Conservation (phyloP, 352 stramenopile genomes). For the Globisporangium viniferum region DNA sequence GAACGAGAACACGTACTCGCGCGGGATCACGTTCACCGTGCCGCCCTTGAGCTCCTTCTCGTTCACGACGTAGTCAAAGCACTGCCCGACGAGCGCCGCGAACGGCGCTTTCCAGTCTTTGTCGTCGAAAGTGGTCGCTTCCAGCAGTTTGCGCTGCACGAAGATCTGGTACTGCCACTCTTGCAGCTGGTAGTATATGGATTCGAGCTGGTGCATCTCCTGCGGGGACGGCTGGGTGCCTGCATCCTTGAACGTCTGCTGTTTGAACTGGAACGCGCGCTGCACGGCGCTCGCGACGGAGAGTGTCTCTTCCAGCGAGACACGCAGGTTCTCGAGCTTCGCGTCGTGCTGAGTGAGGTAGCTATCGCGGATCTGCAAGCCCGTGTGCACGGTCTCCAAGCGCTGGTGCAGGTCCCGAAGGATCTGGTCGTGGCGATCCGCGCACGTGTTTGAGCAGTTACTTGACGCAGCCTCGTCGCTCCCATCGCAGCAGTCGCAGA, state of each 20-base stretch:
- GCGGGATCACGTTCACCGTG: conserved; percentile 70
- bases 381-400: conserved; percentile 26
- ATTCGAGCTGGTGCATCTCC: conserved; percentile 36
- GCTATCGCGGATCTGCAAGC: conserved; percentile 16
- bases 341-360: conserved; percentile 25
- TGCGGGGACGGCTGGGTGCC: conserved; percentile 18
- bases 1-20: conserved; percentile 57
- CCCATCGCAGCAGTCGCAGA: conserved; percentile 98
- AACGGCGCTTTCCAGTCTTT: conserved; percentile 44
- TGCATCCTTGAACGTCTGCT: conserved; percentile 22
- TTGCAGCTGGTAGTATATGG: conserved; percentile 48
- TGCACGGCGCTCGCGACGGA: conserved; percentile 19
- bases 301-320: conserved; percentile 25
- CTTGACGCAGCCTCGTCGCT: conserved; percentile 76
- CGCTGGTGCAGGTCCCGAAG: conserved; percentile 20
- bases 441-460: conserved; percentile 44
- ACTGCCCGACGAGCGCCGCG: conserved; percentile 52
- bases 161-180: conserved; percentile 48
- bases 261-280: conserved; percentile 26
- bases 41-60: conserved; percentile 76
- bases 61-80: conserved; percentile 62
- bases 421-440: conserved; percentile 16
- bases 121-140: conserved; percentile 41
- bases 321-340: conserved; percentile 25
- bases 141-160: conserved; percentile 44